Conservation (phyloP, 106 monocot species). For the Apostasia ramifera region DNA sequence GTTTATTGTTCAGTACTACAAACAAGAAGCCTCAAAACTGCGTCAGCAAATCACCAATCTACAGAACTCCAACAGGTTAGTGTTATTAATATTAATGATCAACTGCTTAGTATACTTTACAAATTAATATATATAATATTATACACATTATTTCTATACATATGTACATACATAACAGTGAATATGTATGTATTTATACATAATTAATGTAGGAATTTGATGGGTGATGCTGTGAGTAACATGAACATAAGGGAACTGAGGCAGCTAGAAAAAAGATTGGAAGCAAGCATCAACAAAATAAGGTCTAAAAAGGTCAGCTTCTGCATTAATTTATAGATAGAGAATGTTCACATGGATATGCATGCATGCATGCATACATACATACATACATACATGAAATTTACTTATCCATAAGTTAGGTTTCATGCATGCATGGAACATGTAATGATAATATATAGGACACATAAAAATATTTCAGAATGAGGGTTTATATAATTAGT, state of each 20-base stretch:
- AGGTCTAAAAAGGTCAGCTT: conserved; percentile 21
- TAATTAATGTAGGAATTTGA: conserved; percentile 6
- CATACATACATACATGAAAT: no score
- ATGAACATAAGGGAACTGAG: conserved; percentile 24
- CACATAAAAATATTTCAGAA: not conserved
- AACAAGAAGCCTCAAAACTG: conserved; percentile 21
- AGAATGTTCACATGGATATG: no score
- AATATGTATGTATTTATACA: not conserved
- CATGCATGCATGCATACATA: no score
- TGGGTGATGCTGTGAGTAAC: conserved; percentile 19
- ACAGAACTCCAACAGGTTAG: conserved; percentile 22
- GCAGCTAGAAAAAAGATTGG: conserved; percentile 22
- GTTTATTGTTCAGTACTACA: conserved; percentile 8
- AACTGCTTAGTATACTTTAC: no score
- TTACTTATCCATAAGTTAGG: no score
- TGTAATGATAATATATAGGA: not conserved
- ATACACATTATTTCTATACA: no score
- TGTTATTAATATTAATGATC: no score
- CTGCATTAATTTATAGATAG: not conserved
- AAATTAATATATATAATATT: no score
- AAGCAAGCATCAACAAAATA: conserved; percentile 26
- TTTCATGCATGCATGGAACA: no score
- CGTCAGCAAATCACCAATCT: conserved; percentile 21
- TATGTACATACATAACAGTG: not conserved
- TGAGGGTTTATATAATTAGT: not conserved